These are phyloP conservation scores for Venturiaceae sp. DNA, from an alignment of 2,329 filamentous ascomycete species.

Conservation along the genomic window DNA sequence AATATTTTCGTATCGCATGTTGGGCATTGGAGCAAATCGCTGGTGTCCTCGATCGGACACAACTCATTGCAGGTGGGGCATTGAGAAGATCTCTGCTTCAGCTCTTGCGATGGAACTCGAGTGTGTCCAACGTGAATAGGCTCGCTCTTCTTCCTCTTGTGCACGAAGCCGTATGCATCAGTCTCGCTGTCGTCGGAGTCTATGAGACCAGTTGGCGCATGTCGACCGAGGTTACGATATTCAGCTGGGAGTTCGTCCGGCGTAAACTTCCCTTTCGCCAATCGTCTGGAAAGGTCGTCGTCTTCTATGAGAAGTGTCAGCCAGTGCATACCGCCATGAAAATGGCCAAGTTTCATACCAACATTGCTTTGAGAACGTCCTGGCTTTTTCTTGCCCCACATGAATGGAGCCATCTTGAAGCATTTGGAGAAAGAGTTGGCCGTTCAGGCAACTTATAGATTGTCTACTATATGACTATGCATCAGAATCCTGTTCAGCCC, in stretches of 20 bases:
- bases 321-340: neutral
- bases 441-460: neutral
- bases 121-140: neutral
- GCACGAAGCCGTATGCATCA: neutral
- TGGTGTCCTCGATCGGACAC: neutral
- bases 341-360: neutral
- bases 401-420: neutral
- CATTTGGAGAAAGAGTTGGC: neutral
- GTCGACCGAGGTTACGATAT: neutral
- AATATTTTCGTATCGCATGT: slow-evolving; percentile 1
- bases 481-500: neutral
- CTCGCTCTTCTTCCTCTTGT: neutral
- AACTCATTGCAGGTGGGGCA: neutral
- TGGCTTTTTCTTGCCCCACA: neutral
- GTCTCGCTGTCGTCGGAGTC: neutral
- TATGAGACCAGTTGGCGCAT: neutral
- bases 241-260: neutral
- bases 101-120: neutral
- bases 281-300: neutral
- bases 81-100: neutral
- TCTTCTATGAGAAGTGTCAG: neutral
- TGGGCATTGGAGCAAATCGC: neutral
- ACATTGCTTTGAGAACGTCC: neutral
- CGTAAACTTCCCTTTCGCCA: neutral
- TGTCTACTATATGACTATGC: neutral